These are phyloP conservation scores for Cystobasidiopsis lactophilus DNA, from an alignment of 768 basidiomycete genomes.

Conservation along the genomic window DNA sequence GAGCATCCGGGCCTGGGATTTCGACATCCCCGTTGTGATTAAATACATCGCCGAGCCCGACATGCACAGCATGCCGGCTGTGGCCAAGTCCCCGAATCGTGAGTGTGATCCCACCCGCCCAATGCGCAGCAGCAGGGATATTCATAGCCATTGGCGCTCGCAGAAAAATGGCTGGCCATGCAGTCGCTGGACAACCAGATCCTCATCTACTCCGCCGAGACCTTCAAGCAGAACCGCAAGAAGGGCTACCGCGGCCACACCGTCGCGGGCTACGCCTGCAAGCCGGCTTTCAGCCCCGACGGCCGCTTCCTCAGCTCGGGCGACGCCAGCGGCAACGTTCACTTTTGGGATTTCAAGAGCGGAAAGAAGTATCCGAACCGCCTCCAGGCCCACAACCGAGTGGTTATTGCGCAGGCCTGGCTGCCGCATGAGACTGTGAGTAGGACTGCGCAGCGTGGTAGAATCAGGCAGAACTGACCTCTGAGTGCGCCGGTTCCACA, in stretches of 20 bases:
- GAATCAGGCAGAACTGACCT: background rate
- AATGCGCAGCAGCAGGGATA: background rate
- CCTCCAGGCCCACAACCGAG: conserved; percentile 72
- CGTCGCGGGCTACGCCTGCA: conserved; percentile 88
- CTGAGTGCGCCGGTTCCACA: conserved; percentile 21
- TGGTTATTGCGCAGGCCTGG: conserved; percentile 97
- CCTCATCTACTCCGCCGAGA: conserved; percentile 87
- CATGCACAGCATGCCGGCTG: conserved; percentile 99
- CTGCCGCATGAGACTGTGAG: conserved; percentile 86
- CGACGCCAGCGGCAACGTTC: conserved; percentile 78
- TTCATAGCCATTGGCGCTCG: too few relatives aligned
- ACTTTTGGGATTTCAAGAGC: conserved; percentile 99
- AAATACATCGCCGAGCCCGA: conserved; percentile 98
- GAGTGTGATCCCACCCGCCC: too few relatives aligned
- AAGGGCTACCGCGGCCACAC: conserved; percentile 96
- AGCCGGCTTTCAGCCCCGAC: conserved; percentile 91
- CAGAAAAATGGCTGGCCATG: conserved; percentile 89
- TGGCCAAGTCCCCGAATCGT: conserved; percentile 88
- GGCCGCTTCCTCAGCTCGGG: conserved; percentile 97
- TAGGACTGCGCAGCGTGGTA: conserved; percentile 12
- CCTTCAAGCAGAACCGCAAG: conserved; percentile 95
- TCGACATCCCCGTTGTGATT: conserved; percentile 96
- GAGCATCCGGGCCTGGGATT: conserved; percentile 97
- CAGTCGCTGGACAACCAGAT: conserved; percentile 98
- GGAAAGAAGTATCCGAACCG: conserved; percentile 60